Base-by-base conservation (phyloP, 1,284 basidiomycete species). In the Trametes pubescens region DNA sequence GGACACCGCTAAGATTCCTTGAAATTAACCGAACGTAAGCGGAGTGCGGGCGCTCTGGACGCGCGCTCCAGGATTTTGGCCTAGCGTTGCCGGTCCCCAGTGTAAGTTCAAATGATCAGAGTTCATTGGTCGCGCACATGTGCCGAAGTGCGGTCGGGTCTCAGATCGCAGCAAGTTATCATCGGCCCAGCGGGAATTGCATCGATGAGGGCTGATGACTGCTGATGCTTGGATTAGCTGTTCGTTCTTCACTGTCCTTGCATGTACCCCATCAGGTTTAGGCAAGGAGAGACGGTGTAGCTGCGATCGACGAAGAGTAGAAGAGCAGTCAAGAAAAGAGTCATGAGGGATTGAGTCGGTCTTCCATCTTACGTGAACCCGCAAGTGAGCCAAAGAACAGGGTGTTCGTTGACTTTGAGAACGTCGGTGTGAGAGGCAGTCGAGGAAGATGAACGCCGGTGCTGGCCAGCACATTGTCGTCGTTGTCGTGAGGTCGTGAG, bases 301-400 rank as follows among this genome's bases (percentile, higher is more conserved):
- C 51, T 51, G 51, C 51, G 51, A 52, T 52, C 51, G 51, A 38
- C 32, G 49, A 51, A 24, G 46, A 13, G 46, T 26, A 22, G 46
- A 48, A 26, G 18, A 21, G 3, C 29, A 13, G 49, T 34, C 49
- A 51, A 11, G 51, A 35, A n/a, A 18, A 52, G 13, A 18, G 51
- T 52, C 51, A 52, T 52, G 51, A 21, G 51, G 37, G 21, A 9
- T 11, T 18, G 10, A 26, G 37, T 26, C 37, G 24, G 7, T 5
- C 43, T 34, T 49, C 47, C 35, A 57, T 57, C 56, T 57, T 57
- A 57, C 56, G 56, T n/a, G 10, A 57, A 49, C 35, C 56, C 56
- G 55, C 44, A 29, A 32, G 29, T 14, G 49, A 21, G 18, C 21
- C 44, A 24, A n/a, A 16, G 32, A 48, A 9, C 22, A 18, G 1